These are phyloP conservation scores for Candida sanyaensis DNA, from an alignment of 1,139 yeast species.

Conservation along the genomic window DNA sequence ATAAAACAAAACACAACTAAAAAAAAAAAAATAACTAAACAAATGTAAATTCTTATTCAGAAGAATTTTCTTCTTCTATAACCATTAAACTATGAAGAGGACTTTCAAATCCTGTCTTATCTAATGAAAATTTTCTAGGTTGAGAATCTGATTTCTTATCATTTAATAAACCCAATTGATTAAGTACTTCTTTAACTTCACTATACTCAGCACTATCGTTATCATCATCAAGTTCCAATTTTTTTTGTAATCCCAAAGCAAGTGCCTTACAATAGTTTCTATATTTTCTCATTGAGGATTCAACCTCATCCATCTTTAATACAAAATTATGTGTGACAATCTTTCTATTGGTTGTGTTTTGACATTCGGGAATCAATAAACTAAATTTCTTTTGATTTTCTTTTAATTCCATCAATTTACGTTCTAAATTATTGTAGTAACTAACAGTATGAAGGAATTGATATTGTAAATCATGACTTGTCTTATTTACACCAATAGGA, in stretches of 20 bases:
- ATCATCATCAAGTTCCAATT: constrained; percentile 44
- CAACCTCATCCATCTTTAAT: constrained; percentile 20
- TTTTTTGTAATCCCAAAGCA: constrained; percentile 50
- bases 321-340: background rate
- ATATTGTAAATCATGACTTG: background rate
- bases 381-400: background rate
- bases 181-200: background rate
- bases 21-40: background rate
- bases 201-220: background rate
- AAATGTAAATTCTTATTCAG: background rate
- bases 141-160: background rate
- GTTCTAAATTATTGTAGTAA: background rate
- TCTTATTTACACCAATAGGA: constrained; percentile 12
- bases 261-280: constrained; percentile 47
- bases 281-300: constrained; percentile 41
- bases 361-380: background rate
- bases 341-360: background rate
- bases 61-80: background rate
- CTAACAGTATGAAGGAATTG: background rate
- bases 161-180: background rate
- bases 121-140: background rate
- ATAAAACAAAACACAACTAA: too few species aligned
- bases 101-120: background rate
- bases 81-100: background rate
- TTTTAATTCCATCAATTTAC: background rate